Base-by-base conservation (phyloP, 169 alveolate genomes). In the Plasmodium vivax region DNA sequence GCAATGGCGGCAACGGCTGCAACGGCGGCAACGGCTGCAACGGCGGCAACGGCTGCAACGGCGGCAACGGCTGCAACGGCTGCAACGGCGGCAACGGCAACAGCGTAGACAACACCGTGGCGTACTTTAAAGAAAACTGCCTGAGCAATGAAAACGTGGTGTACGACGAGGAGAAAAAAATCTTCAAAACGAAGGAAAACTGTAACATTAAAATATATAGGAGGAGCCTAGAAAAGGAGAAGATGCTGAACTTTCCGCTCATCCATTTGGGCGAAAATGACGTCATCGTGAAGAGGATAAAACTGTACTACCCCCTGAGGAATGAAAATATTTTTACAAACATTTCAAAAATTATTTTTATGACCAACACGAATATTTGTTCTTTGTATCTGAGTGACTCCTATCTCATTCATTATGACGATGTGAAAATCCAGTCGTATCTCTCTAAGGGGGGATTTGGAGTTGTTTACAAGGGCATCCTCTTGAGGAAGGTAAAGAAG, bases 231-330 rank as follows among this genome's bases (percentile, higher is more conserved):
- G 94, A 90, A 82, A 81, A 71, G 62, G 94, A 82, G 23, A 71
- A 73, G 1, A 74, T 90, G 91, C 36, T 90, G 12, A 82, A 90
- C 82, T 58, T 90, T 7, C 90, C 94, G 0, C 23, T 87, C 4
- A 87, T 87, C 16, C 93, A 87, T 87, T 75, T 87, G 81, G 93
- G 93, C 10, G 93, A 87, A 51, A 87, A 87, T 75, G 93, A 87
- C 68, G 85, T 87, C 7, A 75, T 87, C 16, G 93, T 87, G 3
- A 87, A 87, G 45, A 75, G 85, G 43, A 87, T 87, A 75, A 87
- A 87, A 87, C 38, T 87, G 6, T 87, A 87, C 34, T 87, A 87
- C 47, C 93, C 93, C n/a, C 23, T 87, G 32, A 71, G 79, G 45
- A 75, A 87, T 87, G 36, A 75, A 41, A 87, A 87, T 87, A 79